Evolutionary conservation across 2,329 filamentous ascomycete genomes (phyloP).

Genomic region (Cylindrodendrum hubeiense): DNA sequence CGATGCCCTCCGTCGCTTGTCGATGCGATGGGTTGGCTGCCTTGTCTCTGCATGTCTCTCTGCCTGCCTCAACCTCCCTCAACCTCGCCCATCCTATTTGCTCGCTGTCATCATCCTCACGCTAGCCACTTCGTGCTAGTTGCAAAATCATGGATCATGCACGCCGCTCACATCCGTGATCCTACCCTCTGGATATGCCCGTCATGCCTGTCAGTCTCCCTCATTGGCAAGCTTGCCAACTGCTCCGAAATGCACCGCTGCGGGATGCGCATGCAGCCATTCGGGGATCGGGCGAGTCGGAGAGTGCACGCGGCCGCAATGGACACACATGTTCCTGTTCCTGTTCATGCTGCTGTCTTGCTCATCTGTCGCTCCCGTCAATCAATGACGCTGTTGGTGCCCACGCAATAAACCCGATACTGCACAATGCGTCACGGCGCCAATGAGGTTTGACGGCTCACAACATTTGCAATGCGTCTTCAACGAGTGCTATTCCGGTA

Average conservation of each 20-base stretch:
- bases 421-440: neutral
- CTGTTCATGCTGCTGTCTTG: slow-evolving; percentile 18
- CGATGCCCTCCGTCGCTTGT: slow-evolving; percentile 17
- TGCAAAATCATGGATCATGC: slow-evolving; percentile 25
- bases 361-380: neutral
- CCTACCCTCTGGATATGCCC: slow-evolving; percentile 17
- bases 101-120: slow-evolving; percentile 15
- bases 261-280: slow-evolving; percentile 19
- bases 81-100: neutral
- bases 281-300: slow-evolving; percentile 26
- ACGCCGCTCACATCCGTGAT: slow-evolving; percentile 5
- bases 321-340: neutral
- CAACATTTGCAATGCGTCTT: neutral
- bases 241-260: slow-evolving; percentile 12
- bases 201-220: slow-evolving; percentile 9
- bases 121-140: slow-evolving; percentile 1
- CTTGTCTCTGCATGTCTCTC: neutral
- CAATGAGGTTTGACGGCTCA: neutral
- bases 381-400: slow-evolving; percentile 12
- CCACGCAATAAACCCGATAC: neutral
- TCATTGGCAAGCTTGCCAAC: slow-evolving; percentile 12
- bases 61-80: neutral
- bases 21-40: slow-evolving; percentile 14
- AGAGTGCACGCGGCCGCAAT: slow-evolving; percentile 7
- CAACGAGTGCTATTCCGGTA: too few species aligned